phyloP scores from a whole-genome alignment of 208 protist genomes.

The Leishmania tarentolae region DNA sequence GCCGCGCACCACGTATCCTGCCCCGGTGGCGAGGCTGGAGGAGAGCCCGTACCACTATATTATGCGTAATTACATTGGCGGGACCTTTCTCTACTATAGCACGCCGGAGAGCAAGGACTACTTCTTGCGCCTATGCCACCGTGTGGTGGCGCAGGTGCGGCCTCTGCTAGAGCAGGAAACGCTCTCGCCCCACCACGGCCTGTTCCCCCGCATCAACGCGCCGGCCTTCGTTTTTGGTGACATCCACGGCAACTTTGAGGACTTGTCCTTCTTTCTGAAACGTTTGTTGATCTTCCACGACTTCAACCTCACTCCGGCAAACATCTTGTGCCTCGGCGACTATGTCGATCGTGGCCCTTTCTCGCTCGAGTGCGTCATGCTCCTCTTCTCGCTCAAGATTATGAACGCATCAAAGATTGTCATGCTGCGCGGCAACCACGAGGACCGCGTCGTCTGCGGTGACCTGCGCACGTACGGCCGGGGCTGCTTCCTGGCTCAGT shows the following conservation, averaged over 20 bases:
- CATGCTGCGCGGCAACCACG: conserved; percentile 88
- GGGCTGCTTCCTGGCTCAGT: conserved; percentile 72
- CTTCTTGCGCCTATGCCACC: conserved; percentile 54
- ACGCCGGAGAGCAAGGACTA: conserved; percentile 45
- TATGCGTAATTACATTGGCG: conserved; percentile 55
- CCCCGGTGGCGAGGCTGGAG: conserved; percentile 38
- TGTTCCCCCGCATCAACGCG: conserved; percentile 58
- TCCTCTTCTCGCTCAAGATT: conserved; percentile 84
- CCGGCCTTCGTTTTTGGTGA: conserved; percentile 79
- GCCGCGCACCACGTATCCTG: conserved; percentile 20
- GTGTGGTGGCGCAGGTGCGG: conserved; percentile 47
- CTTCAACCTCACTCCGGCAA: conserved; percentile 63
- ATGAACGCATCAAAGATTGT: conserved; percentile 64
- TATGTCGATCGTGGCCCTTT: conserved; percentile 98
- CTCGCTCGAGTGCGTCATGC: conserved; percentile 88
- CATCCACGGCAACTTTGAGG: conserved; percentile 86
- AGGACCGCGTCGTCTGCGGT: conserved; percentile 79
- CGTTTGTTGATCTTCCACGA: conserved; percentile 61
- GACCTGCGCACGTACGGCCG: conserved; percentile 69
- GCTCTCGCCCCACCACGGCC: conserved; percentile 43
- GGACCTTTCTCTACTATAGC: conserved; percentile 58
- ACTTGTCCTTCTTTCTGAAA: conserved; percentile 72
- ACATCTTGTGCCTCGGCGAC: conserved; percentile 97
- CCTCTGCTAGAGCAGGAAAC: conserved; percentile 68
- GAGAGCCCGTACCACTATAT: conserved; percentile 73